These are phyloP conservation scores for Vachellia pachyceras DNA, from an alignment of 306 rosid genomes.

Conservation along the genomic window DNA sequence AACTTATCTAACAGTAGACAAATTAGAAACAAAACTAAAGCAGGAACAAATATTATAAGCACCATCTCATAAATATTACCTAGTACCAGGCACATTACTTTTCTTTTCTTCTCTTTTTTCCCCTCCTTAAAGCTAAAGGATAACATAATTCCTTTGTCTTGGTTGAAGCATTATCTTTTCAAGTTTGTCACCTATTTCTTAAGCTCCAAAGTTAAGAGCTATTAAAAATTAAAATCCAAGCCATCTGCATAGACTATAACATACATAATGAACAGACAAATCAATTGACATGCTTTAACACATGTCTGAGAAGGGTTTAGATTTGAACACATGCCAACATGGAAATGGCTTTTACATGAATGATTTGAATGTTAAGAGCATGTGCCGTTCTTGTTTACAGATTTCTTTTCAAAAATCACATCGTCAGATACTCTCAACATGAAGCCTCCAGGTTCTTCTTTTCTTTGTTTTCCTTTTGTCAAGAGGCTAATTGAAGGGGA, in stretches of 20 bases:
- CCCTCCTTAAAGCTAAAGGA: background rate
- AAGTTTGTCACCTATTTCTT: background rate
- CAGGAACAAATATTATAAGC: background rate
- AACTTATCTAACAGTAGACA: background rate
- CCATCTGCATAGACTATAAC: background rate
- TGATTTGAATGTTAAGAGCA: background rate
- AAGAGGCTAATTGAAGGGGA: background rate
- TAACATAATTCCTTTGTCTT: background rate
- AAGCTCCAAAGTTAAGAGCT: background rate
- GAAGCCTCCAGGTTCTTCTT: background rate
- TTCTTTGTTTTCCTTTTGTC: background rate
- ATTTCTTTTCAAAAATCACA: background rate
- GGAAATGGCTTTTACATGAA: background rate
- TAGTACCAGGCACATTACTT: background rate
- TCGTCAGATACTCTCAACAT: background rate
- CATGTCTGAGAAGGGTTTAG: background rate
- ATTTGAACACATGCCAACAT: background rate
- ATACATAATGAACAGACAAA: background rate
- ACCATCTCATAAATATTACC: background rate
- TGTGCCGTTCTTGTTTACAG: background rate
- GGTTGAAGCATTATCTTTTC: background rate
- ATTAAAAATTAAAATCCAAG: background rate
- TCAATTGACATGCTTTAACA: background rate
- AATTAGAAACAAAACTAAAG: slow-evolving; percentile 11
- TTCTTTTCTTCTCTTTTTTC: background rate